Percentiles rank a stretch among this genome's conserved stretches.
Conservation (phyloP, 2,329 filamentous ascomycete genomes). For the Claviceps fusiformis region DNA sequence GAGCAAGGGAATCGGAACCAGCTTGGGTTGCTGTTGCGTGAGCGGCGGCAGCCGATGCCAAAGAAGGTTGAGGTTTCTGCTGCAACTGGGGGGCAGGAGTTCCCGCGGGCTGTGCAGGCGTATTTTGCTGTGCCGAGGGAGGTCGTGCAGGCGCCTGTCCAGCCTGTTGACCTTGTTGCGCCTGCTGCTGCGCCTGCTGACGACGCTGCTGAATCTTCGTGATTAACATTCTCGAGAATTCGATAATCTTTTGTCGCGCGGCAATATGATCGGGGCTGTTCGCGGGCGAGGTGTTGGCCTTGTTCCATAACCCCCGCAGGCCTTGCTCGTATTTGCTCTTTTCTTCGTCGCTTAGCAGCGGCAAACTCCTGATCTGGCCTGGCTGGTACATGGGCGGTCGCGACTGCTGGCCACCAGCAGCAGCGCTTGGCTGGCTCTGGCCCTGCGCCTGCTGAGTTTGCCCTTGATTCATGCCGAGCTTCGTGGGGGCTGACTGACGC, state of each 20-base stretch:
- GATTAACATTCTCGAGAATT: conserved; percentile 46
- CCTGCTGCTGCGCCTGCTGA: conserved; percentile 19
- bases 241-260: conserved; percentile 43
- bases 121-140: conserved; percentile 7
- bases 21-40: conserved; percentile 2
- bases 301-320: conserved; percentile 38
- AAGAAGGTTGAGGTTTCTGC: conserved; percentile 2
- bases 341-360: conserved; percentile 38
- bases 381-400: conserved; percentile 34
- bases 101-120: conserved; percentile 7
- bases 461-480: conserved; percentile 13
- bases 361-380: conserved; percentile 36
- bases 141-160: conserved; percentile 12
- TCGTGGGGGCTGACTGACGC: background rate
- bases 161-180: conserved; percentile 12
- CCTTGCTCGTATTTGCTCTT: conserved; percentile 46
- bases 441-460: conserved; percentile 11
- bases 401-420: conserved; percentile 12
- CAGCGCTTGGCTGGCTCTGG: conserved; percentile 13
- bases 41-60: conserved; percentile 1
- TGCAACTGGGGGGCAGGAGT: conserved; percentile 10
- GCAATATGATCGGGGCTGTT: conserved; percentile 35
- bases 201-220: conserved; percentile 34
- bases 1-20: conserved; percentile 6
- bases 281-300: conserved; percentile 32